Percentiles rank a stretch among this genome's conserved stretches.
phyloP scores from a whole-genome alignment of 1,284 basidiomycete species.

The Ceratobasidium sp. region DNA sequence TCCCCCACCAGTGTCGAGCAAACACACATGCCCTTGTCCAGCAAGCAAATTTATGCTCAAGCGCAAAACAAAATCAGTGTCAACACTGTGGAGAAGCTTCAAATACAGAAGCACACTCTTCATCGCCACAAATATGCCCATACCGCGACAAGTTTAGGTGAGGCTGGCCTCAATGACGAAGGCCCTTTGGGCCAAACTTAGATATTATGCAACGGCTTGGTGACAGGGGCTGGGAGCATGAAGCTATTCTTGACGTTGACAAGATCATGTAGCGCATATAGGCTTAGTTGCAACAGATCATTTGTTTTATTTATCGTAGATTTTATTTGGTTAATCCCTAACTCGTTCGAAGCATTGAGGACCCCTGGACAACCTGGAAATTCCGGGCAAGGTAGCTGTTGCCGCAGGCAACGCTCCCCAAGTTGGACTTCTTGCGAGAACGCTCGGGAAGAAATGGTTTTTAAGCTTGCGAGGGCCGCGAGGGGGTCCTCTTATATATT shows the following conservation, averaged over 20 bases:
- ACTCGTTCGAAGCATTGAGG: too few species aligned
- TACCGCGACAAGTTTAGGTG: background rate
- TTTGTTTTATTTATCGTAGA: too few species aligned
- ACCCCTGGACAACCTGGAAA: too few species aligned
- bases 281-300: too few species aligned
- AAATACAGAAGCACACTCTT: slow-evolving; percentile 1
- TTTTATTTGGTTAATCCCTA: too few species aligned
- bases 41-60: background rate
- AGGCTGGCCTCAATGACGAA: background rate
- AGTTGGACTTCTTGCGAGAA: too few species aligned
- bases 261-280: too few species aligned
- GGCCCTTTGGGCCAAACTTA: background rate
- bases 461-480: background rate
- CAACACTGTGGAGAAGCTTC: background rate
- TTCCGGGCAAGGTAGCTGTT: too few species aligned
- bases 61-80: background rate
- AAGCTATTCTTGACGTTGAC: background rate
- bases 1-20: background rate
- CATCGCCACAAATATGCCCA: background rate
- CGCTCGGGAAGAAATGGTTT: too few species aligned
- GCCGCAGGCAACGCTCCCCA: too few species aligned
- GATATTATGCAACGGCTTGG: background rate
- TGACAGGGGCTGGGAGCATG: background rate
- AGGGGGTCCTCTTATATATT: background rate
- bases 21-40: background rate